Evolutionary conservation across 2,329 filamentous ascomycete species (phyloP), one percentile per base, ranked within the genome.

Genomic region (Fusarium sp.): DNA sequence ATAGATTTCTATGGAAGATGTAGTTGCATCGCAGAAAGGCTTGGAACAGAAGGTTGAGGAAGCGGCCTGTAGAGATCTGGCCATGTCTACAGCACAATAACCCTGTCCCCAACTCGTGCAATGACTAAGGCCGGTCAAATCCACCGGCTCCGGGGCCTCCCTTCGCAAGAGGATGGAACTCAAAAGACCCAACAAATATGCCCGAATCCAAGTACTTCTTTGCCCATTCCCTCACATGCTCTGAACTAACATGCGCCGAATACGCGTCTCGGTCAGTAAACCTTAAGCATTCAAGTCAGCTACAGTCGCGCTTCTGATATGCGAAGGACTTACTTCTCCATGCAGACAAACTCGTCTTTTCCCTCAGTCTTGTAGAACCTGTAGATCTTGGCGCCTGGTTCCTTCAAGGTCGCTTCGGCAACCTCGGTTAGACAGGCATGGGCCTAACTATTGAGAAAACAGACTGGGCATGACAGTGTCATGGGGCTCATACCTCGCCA

Each of bases 281-380:
- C 14, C 65, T 68, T 11, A 1, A 53, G 4, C 3, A 8, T 26
- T 2, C 0, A 2, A 8, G 10, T 67, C 22, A 68, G 47, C 4
- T 8, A 16, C 5, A 18, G n/a, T 11, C 7, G 10, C 4, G 7
- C 12, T 4, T 30, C 4, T 30, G 8, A n/a, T 4, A 14, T 5
- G 5, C 4, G 4, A n/a, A 38, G 14, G 3, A n/a, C 54, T 33
- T 42, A 36, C 65, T 68, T 68, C 7, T 68, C 65, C 20, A 68
- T 50, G 20, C 47, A 68, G 3, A 68, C 63, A 1, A 62, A 68
- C 12, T 68, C 63, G 6, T 68, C 36, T 16, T 68, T 54, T 1
- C 47, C 55, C 22, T 68, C 65, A 2, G 63, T 62, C 16, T 68
- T 68, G 20, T 62, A 68, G 26, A 68, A 68, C 5, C 65, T 68